Percentiles rank a stretch among this genome's conserved stretches.
phyloP scores from a whole-genome alignment of 2,329 filamentous ascomycete genomes.

The Drechslera avenae region DNA sequence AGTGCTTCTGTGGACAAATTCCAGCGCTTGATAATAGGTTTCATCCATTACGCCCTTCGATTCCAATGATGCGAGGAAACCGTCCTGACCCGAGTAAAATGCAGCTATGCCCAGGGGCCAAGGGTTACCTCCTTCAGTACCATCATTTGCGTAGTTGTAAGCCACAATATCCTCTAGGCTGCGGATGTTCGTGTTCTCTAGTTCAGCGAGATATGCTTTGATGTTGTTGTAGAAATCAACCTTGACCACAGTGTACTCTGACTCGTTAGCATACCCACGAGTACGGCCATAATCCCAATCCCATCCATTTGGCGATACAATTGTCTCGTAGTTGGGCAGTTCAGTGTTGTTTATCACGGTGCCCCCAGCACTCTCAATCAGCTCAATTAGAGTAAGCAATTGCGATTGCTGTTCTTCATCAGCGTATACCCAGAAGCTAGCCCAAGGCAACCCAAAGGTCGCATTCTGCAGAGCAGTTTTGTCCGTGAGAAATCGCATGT shows the following conservation, averaged over 20 bases:
- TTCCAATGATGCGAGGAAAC: constrained; percentile 66
- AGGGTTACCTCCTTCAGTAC: constrained; percentile 69
- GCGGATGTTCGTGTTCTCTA: constrained; percentile 55
- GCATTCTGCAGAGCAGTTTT: constrained; percentile 63
- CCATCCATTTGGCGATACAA: constrained; percentile 72
- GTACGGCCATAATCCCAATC: constrained; percentile 70
- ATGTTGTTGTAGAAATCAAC: constrained; percentile 73
- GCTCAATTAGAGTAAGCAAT: constrained; percentile 56
- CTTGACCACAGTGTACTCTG: constrained; percentile 74
- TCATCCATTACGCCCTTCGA: constrained; percentile 66
- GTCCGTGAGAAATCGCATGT: constrained; percentile 61
- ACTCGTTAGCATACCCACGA: constrained; percentile 71
- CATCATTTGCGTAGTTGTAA: constrained; percentile 61
- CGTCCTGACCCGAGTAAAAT: constrained; percentile 68
- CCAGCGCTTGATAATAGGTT: constrained; percentile 69
- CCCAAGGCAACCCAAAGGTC: constrained; percentile 73
- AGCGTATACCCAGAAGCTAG: constrained; percentile 70
- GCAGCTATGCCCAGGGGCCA: constrained; percentile 57
- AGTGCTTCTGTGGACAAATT: constrained; percentile 63
- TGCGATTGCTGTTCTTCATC: constrained; percentile 60
- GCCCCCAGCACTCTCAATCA: constrained; percentile 66
- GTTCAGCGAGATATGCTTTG: constrained; percentile 64
- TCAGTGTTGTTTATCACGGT: constrained; percentile 73
- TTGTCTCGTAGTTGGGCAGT: constrained; percentile 64
- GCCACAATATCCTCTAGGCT: constrained; percentile 38